Percentiles rank a stretch among this genome's conserved stretches.
phyloP scores from a whole-genome alignment of 352 stramenopile species.

The Phytophthora foliorum region DNA sequence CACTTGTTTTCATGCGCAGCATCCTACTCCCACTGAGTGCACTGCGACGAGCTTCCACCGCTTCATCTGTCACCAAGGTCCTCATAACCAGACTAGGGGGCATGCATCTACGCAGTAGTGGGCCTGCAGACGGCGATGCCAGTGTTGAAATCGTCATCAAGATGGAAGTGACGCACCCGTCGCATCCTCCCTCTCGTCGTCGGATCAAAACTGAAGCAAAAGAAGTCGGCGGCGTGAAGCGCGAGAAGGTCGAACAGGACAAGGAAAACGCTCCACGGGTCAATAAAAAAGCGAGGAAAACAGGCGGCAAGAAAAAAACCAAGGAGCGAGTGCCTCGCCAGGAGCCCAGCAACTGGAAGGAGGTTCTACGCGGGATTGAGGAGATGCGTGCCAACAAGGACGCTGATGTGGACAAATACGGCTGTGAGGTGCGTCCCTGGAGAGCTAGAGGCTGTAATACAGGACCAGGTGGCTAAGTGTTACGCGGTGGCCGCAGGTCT shows the following conservation, averaged over 20 bases:
- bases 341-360: slow-evolving; percentile 63
- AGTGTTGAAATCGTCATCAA: slow-evolving; percentile 17
- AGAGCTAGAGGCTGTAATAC: background rate
- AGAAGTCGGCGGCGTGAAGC: slow-evolving; percentile 30
- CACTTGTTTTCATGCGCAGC: slow-evolving; percentile 33
- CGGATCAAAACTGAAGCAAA: slow-evolving; percentile 12
- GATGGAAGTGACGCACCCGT: slow-evolving; percentile 1
- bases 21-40: background rate
- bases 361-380: slow-evolving; percentile 68
- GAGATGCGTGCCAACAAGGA: slow-evolving; percentile 71
- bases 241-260: slow-evolving; percentile 27
- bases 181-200: slow-evolving; percentile 1
- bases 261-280: slow-evolving; percentile 7
- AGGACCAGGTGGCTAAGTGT: background rate
- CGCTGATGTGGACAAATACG: slow-evolving; percentile 79
- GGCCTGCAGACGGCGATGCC: background rate
- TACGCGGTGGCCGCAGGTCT: slow-evolving; percentile 32
- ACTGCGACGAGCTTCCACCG: background rate
- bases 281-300: slow-evolving; percentile 35
- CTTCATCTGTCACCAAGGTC: slow-evolving; percentile 1
- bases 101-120: slow-evolving; percentile 53
- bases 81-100: background rate
- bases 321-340: slow-evolving; percentile 36
- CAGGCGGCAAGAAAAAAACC: background rate
- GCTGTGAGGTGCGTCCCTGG: slow-evolving; percentile 58